Percentiles rank a stretch among this genome's conserved stretches.
phyloP scores from a whole-genome alignment of 208 protist species.

The Wallacemonas collosoma region DNA sequence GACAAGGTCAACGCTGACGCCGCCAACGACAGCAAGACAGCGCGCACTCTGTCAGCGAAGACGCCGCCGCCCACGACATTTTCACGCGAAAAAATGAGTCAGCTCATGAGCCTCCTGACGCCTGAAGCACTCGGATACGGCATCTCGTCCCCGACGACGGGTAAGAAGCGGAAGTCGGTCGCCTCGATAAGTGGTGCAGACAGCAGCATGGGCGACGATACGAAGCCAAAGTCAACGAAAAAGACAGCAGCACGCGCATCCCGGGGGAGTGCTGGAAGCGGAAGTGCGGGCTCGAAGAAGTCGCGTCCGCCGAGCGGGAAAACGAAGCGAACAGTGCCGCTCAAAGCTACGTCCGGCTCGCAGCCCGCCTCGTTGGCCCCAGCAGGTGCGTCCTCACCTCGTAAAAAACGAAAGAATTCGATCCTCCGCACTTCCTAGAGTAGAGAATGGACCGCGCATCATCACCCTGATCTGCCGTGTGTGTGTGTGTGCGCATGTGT shows the following conservation, averaged over 20 bases:
- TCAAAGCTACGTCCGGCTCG: slow-evolving; percentile 7
- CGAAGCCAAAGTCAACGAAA: background rate
- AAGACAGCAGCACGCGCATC: background rate
- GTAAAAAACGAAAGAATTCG: slow-evolving; percentile 7
- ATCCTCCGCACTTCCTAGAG: background rate
- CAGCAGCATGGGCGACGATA: background rate
- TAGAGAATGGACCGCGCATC: background rate
- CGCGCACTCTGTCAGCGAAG: background rate
- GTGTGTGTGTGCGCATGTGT: too few relatives aligned
- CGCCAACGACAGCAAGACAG: background rate
- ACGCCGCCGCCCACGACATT: slow-evolving; percentile 15
- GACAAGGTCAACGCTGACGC: background rate
- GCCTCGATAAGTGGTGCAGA: background rate
- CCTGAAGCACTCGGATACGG: slow-evolving; percentile 44
- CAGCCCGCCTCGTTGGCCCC: background rate
- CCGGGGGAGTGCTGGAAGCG: background rate
- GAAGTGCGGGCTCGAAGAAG: background rate
- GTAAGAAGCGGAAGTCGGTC: slow-evolving; percentile 14
- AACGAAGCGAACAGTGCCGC: background rate
- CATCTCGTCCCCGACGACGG: slow-evolving; percentile 9
- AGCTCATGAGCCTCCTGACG: slow-evolving; percentile 44
- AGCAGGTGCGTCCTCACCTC: slow-evolving; percentile 2
- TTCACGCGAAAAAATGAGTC: slow-evolving; percentile 38
- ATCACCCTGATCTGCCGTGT: too few relatives aligned
- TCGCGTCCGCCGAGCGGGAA: background rate